phyloP scores from a whole-genome alignment of 192 early-diverging fungal genomes.

The Coemansia sp. region DNA sequence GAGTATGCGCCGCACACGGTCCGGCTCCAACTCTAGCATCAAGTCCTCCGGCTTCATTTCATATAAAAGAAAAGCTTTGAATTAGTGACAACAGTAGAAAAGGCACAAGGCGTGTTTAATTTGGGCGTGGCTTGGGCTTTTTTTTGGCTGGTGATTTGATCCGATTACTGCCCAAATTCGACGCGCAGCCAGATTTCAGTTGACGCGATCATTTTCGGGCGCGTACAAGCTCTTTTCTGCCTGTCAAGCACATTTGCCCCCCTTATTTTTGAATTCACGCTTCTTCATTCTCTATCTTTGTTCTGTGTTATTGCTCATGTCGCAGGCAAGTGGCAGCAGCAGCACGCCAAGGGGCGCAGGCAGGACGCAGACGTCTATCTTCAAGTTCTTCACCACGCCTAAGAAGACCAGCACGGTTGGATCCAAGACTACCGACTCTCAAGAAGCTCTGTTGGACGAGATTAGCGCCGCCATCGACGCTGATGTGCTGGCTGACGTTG shows the following conservation, averaged over 20 bases:
- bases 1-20: slow-evolving; percentile 34
- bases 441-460: slow-evolving; percentile 37
- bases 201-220: not conserved
- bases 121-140: too few relatives aligned
- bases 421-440: slow-evolving; percentile 24
- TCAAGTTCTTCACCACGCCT: slow-evolving; percentile 46
- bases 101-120: not conserved
- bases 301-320: slow-evolving; percentile 9
- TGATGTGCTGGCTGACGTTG: slow-evolving; percentile 36
- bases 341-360: slow-evolving; percentile 33
- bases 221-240: not conserved
- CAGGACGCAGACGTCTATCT: slow-evolving; percentile 38
- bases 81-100: not conserved
- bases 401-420: slow-evolving; percentile 7
- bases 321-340: slow-evolving; percentile 18
- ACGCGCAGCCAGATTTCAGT: not conserved
- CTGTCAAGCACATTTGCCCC: not conserved
- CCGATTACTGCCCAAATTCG: not conserved
- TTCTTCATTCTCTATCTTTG: not conserved
- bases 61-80: not conserved
- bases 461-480: slow-evolving; percentile 21
- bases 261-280: not conserved
- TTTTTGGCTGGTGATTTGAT: not conserved
- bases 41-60: slow-evolving; percentile 34
- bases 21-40: slow-evolving; percentile 19